phyloP scores from a whole-genome alignment of 129 eudicot genomes.

The Flaveria sonorensis region DNA sequence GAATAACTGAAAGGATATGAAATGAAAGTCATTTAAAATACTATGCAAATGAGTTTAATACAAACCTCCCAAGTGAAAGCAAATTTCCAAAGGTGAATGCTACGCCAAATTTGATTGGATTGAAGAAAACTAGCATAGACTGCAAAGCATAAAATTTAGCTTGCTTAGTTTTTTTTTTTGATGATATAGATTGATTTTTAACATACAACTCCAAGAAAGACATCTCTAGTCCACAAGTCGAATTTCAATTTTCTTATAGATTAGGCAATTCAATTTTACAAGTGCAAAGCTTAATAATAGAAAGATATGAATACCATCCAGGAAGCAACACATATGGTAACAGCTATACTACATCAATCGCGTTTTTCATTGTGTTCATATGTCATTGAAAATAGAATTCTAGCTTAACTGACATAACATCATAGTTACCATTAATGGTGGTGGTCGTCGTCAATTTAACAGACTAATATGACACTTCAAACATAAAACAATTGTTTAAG shows the following conservation, averaged over 20 bases:
- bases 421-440: background rate
- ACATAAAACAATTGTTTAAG: background rate
- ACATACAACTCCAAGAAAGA: constrained; percentile 8
- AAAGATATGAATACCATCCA: background rate
- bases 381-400: background rate
- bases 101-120: constrained; percentile 94
- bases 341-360: background rate
- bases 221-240: background rate
- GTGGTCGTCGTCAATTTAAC: background rate
- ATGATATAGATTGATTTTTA: background rate
- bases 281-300: constrained; percentile 9
- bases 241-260: background rate
- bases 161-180: constrained; percentile 20
- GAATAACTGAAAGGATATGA: background rate
- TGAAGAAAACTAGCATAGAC: constrained; percentile 98
- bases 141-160: constrained; percentile 36
- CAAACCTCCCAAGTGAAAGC: constrained; percentile 98
- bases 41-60: constrained; percentile 18
- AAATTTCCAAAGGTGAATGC: constrained; percentile 94
- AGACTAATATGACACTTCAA: background rate
- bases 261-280: background rate
- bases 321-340: background rate
- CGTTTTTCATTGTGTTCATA: constrained; percentile 5
- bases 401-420: background rate
- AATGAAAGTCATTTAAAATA: background rate